A percentile compares a stretch with the other conserved stretches of the same genome.
These are phyloP conservation scores for Lasiodiplodia sp. DNA, from an alignment of 2,329 filamentous ascomycete genomes.

Conservation along the genomic window DNA sequence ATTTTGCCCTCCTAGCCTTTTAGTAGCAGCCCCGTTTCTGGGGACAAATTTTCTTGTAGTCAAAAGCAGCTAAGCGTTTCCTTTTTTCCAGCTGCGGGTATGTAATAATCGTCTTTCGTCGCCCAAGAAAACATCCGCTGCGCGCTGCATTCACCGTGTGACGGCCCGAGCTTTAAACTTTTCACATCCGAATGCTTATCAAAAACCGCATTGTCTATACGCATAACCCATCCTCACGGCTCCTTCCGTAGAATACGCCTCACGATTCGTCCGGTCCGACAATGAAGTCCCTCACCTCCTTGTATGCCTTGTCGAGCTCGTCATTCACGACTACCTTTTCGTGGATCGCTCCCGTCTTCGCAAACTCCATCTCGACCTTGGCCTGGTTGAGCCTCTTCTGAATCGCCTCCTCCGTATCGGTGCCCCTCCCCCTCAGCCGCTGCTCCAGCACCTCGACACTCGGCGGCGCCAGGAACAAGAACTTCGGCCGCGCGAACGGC, in stretches of 20 bases:
- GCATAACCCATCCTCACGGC: background rate
- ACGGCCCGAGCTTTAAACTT: background rate
- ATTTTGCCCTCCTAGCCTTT: conserved; percentile 24
- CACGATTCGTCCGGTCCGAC: conserved; percentile 42
- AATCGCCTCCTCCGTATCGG: conserved; percentile 58
- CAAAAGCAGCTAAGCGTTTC: conserved; percentile 30
- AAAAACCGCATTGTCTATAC: background rate
- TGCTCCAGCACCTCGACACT: conserved; percentile 76
- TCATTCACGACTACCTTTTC: conserved; percentile 62
- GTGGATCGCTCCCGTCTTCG: conserved; percentile 52
- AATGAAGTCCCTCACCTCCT: conserved; percentile 59
- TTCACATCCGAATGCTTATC: background rate
- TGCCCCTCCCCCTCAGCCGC: conserved; percentile 53
- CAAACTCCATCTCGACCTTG: conserved; percentile 52
- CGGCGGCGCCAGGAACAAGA: conserved; percentile 85
- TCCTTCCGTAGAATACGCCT: no score
- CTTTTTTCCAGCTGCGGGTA: conserved; percentile 29
- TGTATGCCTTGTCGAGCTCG: conserved; percentile 58
- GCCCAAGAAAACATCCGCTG: background rate
- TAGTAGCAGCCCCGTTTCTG: conserved; percentile 25
- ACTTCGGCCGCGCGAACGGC: conserved; percentile 72
- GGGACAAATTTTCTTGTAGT: conserved; percentile 18
- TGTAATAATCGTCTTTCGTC: conserved; percentile 29
- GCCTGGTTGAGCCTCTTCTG: conserved; percentile 57
- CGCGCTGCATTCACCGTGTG: background rate